Conservation (phyloP, 1,284 basidiomycete species). For the Ceratobasidium sp. region DNA sequence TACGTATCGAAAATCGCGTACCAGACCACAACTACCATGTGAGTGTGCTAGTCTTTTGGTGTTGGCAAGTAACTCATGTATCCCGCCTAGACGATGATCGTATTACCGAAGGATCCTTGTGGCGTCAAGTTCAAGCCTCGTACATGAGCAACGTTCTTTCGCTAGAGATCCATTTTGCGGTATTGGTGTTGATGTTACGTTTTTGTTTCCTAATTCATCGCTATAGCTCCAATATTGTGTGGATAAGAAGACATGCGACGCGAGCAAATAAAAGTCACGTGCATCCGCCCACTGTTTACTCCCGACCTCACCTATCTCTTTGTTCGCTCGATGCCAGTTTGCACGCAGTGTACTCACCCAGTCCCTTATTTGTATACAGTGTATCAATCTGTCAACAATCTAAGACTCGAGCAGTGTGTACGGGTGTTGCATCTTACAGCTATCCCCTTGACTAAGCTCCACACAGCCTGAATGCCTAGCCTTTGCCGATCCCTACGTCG, state of each 20-base stretch:
- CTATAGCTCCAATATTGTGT: too few species aligned
- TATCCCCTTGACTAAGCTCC: constrained; percentile 4
- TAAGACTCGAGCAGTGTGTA: constrained; percentile 81
- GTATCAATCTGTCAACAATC: constrained; percentile 82
- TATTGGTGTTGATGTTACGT: neutral
- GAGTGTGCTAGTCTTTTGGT: constrained; percentile 49
- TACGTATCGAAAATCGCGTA: constrained; percentile 70
- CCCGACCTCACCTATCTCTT: neutral
- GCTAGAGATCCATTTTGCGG: too few species aligned
- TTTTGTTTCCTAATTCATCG: neutral
- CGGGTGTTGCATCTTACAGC: constrained; percentile 47
- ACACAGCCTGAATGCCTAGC: constrained; percentile 66
- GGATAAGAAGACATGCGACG: too few species aligned
- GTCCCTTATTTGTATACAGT: constrained; percentile 79
- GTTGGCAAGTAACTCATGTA: neutral
- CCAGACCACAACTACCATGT: constrained; percentile 91
- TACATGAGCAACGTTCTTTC: neutral
- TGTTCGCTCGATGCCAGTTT: constrained; percentile 71
- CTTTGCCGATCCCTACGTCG: constrained; percentile 89
- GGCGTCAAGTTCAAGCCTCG: constrained; percentile 52
- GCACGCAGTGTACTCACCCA: constrained; percentile 75
- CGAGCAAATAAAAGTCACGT: too few species aligned
- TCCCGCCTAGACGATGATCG: constrained; percentile 67
- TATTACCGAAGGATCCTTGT: constrained; percentile 64
- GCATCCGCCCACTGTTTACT: neutral